phyloP scores from a whole-genome alignment of 768 basidiomycete genomes.

The Sutorius australiensis region DNA sequence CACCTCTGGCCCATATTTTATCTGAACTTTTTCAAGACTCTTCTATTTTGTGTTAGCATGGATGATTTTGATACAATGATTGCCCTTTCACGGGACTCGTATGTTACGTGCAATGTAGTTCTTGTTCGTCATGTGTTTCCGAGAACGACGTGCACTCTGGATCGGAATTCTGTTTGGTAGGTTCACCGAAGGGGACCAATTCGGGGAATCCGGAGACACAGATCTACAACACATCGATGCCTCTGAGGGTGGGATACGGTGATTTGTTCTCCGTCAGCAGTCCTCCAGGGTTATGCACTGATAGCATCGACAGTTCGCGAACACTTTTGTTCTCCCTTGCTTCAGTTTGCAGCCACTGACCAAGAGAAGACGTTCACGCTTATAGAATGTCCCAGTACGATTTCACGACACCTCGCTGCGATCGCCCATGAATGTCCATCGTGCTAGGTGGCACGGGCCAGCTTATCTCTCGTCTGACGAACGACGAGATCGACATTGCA shows the following conservation, averaged over 20 bases:
- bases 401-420: neutral
- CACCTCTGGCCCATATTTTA: neutral
- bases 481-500: conserved; percentile 77
- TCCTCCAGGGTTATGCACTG: neutral
- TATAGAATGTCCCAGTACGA: conserved; percentile 83
- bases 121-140: conserved; percentile 2
- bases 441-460: conserved; percentile 78
- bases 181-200: neutral
- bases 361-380: conserved; percentile 71
- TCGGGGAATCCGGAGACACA: neutral
- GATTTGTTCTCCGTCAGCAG: neutral
- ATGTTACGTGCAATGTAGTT: conserved; percentile 14
- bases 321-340: conserved; percentile 89
- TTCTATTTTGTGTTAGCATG: conserved; percentile 95
- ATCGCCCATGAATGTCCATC: conserved; percentile 19
- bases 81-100: neutral
- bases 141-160: neutral
- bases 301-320: conserved; percentile 56
- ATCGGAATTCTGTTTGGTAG: neutral
- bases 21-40: conserved; percentile 44
- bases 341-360: conserved; percentile 77
- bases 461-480: conserved; percentile 67
- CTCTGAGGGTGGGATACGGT: conserved; percentile 34
- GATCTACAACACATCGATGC: conserved; percentile 14
- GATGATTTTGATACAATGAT: conserved; percentile 92